Evolutionary conservation across 306 rosid species (phyloP), one percentile per base, ranked within the genome.

Genomic region (Cicer arietinum): DNA sequence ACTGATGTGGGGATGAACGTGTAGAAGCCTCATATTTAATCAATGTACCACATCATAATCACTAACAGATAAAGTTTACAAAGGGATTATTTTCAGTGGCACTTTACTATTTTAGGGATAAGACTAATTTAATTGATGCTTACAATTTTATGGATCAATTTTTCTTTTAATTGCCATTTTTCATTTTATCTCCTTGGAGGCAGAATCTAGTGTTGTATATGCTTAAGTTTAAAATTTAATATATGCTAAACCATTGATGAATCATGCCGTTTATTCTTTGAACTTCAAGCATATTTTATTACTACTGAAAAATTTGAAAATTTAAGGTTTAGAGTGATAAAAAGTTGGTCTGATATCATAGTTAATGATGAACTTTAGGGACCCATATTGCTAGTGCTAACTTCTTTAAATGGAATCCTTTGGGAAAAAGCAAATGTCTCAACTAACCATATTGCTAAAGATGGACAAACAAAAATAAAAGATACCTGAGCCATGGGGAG

Each of bases 401-500:
- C 76, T 67, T 73, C 72, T 50, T 59, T 59, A 67, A 51, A 46
- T 71, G 75, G 76, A 66, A 74, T 75, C 45, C 86, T 78, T 86
- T 66, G 52, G 69, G 69, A 71, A 57, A 80, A 82, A 84, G 84
- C 10, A 78, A 83, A 43, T 48, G n/a, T 16, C 74, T 69, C 81
- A 69, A 89, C 84, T 81, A 59, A 77, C 70, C 60, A 52, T 25
- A 6, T 25, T 75, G 73, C 60, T 22, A 64, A 41, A 68, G 16
- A 69, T 13, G 50, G 78, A 44, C 51, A 58, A 53, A 35, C 75
- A 73, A 46, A 51, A 16, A 56, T 43, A 67, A 20, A 56, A 47
- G 65, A 57, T 7, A 69, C 67, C 78, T 47, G 66, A 20, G 40
- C 57, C 81, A 54, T 57, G 11, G 30, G 8, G 16, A 51, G 63